Percentiles rank a stretch among this genome's conserved stretches.
Conservation (phyloP, 2,329 filamentous ascomycete genomes). For the Claviceps cyperi region DNA sequence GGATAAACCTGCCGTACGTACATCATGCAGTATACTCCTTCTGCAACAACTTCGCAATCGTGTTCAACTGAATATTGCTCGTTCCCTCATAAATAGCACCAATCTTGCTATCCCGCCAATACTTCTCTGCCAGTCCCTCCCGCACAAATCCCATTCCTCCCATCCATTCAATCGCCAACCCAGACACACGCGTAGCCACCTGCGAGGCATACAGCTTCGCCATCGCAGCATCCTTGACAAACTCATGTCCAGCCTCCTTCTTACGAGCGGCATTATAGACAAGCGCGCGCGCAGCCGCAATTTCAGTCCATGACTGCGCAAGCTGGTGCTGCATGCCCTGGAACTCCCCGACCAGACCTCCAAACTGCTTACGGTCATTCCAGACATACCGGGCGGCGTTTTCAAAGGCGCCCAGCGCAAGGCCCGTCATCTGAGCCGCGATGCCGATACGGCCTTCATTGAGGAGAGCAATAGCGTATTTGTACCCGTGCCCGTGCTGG, state of each 20-base stretch:
- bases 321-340: slow-evolving; percentile 99
- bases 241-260: slow-evolving; percentile 95
- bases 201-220: slow-evolving; percentile 92
- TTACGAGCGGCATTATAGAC: slow-evolving; percentile 94
- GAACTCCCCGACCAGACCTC: slow-evolving; percentile 84
- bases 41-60: slow-evolving; percentile 47
- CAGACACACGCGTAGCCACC: slow-evolving; percentile 74
- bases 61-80: slow-evolving; percentile 59
- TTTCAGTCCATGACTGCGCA: slow-evolving; percentile 89
- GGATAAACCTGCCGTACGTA: too few species aligned
- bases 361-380: slow-evolving; percentile 98
- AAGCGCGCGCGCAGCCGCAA: slow-evolving; percentile 75
- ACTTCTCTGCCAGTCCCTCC: slow-evolving; percentile 95
- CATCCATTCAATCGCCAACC: slow-evolving; percentile 95
- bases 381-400: slow-evolving; percentile 88
- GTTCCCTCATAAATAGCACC: slow-evolving; percentile 94
- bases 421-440: slow-evolving; percentile 94
- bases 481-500: slow-evolving; percentile 84
- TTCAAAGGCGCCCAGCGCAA: slow-evolving; percentile 87
- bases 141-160: slow-evolving; percentile 97
- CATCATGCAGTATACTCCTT: slow-evolving; percentile 40
- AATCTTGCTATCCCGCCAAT: slow-evolving; percentile 95
- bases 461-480: slow-evolving; percentile 85
- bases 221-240: slow-evolving; percentile 94
- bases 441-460: slow-evolving; percentile 98